Conservation (phyloP, 306 rosid species). For the Quercus gilva region DNA sequence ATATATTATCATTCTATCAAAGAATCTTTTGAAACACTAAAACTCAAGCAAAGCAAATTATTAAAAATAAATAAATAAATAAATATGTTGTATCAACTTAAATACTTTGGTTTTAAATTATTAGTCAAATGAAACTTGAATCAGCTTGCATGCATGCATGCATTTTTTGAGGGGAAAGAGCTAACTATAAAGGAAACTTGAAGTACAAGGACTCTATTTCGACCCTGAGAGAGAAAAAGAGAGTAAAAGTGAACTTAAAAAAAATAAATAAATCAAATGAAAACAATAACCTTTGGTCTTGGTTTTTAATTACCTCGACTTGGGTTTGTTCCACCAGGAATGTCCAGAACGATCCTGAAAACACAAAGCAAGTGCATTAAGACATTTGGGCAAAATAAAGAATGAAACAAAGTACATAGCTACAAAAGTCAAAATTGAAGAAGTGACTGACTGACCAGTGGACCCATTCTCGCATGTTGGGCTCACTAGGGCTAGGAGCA, state of each 20-base stretch:
- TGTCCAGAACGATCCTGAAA: constrained; percentile 75
- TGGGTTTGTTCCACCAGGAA: constrained; percentile 77
- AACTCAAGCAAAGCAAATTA: background rate
- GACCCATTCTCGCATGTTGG: constrained; percentile 80
- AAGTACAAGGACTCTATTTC: no score
- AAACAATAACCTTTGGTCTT: no score
- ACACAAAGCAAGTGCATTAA: background rate
- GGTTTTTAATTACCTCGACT: constrained; percentile 41
- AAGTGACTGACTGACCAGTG: constrained; percentile 51
- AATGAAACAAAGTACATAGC: background rate
- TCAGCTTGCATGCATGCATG: constrained; percentile 3
- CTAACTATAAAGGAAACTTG: no score
- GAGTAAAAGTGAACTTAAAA: no score
- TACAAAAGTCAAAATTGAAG: background rate
- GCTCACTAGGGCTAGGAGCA: constrained; percentile 97
- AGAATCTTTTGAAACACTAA: background rate
- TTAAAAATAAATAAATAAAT: background rate
- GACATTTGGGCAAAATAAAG: background rate
- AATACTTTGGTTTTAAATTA: background rate
- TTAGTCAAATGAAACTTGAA: background rate
- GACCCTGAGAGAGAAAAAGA: background rate
- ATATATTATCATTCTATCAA: background rate
- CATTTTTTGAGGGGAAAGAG: background rate
- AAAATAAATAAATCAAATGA: no score
- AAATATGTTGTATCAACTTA: background rate